phyloP scores from a whole-genome alignment of 2,329 filamentous ascomycete genomes.

The Fusarium sacchari region DNA sequence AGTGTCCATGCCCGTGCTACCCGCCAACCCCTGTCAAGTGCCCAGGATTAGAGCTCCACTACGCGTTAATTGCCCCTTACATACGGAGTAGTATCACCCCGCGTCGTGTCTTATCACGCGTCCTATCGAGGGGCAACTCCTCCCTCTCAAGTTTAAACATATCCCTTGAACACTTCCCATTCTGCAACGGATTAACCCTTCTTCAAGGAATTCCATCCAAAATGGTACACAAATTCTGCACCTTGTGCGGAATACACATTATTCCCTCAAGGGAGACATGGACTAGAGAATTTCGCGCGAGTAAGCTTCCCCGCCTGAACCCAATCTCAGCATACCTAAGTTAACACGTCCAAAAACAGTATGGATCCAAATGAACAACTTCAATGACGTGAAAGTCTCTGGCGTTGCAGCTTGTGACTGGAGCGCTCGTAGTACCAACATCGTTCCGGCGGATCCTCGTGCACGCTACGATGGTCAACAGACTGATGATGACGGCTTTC shows the following conservation, averaged over 20 bases:
- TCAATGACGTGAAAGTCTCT: constrained; percentile 1
- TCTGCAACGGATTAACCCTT: not conserved
- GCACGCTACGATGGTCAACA: constrained; percentile 3
- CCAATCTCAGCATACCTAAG: not conserved
- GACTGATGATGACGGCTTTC: not conserved
- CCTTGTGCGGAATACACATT: not conserved
- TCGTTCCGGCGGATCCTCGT: not conserved
- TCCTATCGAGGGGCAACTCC: not conserved
- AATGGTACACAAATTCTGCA: not conserved
- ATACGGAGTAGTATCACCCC: not conserved
- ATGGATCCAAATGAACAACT: constrained; percentile 11
- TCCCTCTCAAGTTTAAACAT: not conserved
- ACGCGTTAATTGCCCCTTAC: not conserved
- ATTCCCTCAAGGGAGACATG: not conserved
- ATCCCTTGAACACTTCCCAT: not conserved
- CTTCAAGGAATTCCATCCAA: rapidly evolving
- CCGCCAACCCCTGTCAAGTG: not conserved
- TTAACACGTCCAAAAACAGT: not conserved
- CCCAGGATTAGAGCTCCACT: not conserved
- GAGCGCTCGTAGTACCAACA: rapidly evolving
- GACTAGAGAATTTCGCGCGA: constrained; percentile 15
- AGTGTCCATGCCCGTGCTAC: not conserved
- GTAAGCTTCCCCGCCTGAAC: not conserved
- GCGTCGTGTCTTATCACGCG: not conserved
- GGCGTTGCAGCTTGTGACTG: constrained; percentile 4